Conservation (phyloP, 768 basidiomycete genomes). For the Infundibulicybe gibba region DNA sequence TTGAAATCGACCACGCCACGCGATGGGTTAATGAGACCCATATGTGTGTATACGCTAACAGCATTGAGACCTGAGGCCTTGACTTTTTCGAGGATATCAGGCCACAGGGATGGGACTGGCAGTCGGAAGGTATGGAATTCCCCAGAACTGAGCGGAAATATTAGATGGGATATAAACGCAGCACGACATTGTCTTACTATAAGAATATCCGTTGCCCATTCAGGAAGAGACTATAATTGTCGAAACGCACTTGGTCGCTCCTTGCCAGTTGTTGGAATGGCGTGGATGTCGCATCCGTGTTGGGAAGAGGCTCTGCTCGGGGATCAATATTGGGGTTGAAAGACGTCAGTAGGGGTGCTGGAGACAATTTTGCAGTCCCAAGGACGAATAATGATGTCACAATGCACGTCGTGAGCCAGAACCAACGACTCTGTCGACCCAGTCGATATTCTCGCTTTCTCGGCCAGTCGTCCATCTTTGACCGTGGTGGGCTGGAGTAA, state of each 20-base stretch:
- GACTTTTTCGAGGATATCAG: constrained; percentile 76
- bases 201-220: constrained; percentile 70
- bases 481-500: background rate
- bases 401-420: constrained; percentile 23
- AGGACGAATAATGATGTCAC: constrained; percentile 20
- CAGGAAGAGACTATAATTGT: constrained; percentile 69
- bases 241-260: constrained; percentile 44
- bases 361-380: constrained; percentile 12
- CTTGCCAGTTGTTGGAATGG: constrained; percentile 9
- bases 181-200: constrained; percentile 41
- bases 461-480: background rate
- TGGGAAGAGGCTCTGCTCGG: too few relatives aligned
- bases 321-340: constrained; percentile 1
- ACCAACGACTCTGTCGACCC: constrained; percentile 18
- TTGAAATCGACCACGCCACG: constrained; percentile 72
- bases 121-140: constrained; percentile 84
- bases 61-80: constrained; percentile 81
- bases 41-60: constrained; percentile 76
- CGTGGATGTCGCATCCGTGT: constrained; percentile 3
- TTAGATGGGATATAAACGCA: background rate
- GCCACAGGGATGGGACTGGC: constrained; percentile 77
- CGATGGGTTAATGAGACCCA: constrained; percentile 75
- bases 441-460: constrained; percentile 2
- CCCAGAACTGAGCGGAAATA: constrained; percentile 51
- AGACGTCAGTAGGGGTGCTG: constrained; percentile 6